Conservation (phyloP, 164 flowering plant species). For the Dillenia suffruticosa region DNA sequence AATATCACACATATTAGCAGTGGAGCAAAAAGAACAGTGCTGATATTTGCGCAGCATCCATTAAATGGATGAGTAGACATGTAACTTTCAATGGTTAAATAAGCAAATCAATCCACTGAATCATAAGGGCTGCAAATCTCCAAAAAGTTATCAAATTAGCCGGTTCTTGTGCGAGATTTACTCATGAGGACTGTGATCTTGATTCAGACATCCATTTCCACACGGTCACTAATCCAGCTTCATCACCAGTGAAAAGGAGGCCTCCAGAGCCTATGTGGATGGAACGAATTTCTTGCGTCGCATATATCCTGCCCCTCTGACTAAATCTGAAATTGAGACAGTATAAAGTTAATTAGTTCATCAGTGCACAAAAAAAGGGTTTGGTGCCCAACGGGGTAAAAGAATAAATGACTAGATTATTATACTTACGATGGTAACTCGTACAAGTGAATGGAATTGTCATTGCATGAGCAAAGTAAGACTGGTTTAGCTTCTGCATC, state of each 20-base stretch:
- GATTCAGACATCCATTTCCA: constrained; percentile 18
- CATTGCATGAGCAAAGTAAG: constrained; percentile 44
- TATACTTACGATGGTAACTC: constrained; percentile 47
- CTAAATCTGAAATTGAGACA: constrained; percentile 17
- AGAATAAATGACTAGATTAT: not conserved
- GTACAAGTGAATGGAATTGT: constrained; percentile 47
- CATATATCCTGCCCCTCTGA: constrained; percentile 38
- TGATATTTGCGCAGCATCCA: no score
- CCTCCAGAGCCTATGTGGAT: constrained; percentile 26
- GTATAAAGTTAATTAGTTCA: no score
- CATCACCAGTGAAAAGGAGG: constrained; percentile 34
- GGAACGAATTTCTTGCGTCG: constrained; percentile 25
- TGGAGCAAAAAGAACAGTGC: no score
- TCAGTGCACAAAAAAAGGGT: no score
- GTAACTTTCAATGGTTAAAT: no score
- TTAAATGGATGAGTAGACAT: no score
- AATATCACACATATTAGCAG: no score
- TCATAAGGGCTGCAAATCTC: no score
- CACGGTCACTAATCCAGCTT: constrained; percentile 21
- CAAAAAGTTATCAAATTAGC: no score
- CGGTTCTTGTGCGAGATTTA: no score
- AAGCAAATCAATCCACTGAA: no score
- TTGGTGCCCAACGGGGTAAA: not conserved
- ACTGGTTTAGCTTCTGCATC: constrained; percentile 54
- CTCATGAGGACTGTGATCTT: not conserved